A percentile compares a stretch with the other conserved stretches of the same genome.
Evolutionary conservation across 495 filamentous ascomycete species (phyloP).

Genomic region (Cairneyella variabilis): DNA sequence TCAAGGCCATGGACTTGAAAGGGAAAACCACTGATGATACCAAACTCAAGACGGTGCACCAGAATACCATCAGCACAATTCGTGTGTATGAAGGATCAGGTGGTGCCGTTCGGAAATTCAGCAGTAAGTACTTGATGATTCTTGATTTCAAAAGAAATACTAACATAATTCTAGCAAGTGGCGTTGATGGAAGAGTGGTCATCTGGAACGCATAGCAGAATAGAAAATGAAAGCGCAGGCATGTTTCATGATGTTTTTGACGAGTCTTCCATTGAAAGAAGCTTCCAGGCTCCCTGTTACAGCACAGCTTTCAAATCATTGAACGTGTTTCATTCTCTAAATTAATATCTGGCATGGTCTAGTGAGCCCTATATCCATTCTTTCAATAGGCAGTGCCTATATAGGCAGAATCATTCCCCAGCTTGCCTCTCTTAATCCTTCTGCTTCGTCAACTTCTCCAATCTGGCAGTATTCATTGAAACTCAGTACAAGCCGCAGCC

Average conservation of each 20-base stretch:
- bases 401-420: neutral
- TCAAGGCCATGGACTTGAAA: constrained; percentile 96
- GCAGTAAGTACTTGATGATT: constrained; percentile 59
- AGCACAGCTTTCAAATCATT: neutral
- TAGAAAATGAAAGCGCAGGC: constrained; percentile 10
- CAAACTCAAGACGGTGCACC: constrained; percentile 91
- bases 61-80: constrained; percentile 89
- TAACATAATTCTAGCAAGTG: constrained; percentile 62
- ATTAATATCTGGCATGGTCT: neutral
- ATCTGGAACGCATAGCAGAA: constrained; percentile 52
- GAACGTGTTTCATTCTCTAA: neutral
- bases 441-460: neutral
- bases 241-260: constrained; percentile 8
- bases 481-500: neutral
- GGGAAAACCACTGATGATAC: constrained; percentile 86
- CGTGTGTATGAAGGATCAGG: constrained; percentile 66
- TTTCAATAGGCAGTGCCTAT: constrained; percentile 1
- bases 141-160: constrained; percentile 30
- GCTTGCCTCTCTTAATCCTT: neutral
- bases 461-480: neutral
- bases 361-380: neutral
- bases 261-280: neutral
- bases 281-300: neutral
- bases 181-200: constrained; percentile 92
- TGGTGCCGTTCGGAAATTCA: constrained; percentile 71